A percentile compares a stretch with the other conserved stretches of the same genome.
phyloP scores from a whole-genome alignment of 768 basidiomycete species.

The Termitomyces sp. region DNA sequence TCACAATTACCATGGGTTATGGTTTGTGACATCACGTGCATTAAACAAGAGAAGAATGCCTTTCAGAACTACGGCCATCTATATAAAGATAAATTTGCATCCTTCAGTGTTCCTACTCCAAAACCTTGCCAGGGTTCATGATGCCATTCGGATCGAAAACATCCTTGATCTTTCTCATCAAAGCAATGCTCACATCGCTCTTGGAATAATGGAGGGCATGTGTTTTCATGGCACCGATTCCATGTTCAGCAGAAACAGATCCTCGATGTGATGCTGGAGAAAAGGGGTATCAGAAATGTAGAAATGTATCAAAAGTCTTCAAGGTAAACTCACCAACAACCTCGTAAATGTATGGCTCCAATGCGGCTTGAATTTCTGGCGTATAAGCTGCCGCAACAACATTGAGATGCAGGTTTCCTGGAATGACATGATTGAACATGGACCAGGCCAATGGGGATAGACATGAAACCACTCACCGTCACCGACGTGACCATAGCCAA shows the following conservation, averaged over 20 bases:
- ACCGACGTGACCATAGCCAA: constrained; percentile 96
- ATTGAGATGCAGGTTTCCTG: constrained; percentile 94
- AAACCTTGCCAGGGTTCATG: constrained; percentile 89
- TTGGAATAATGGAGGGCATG: constrained; percentile 89
- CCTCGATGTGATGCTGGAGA: constrained; percentile 68
- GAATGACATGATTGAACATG: background rate
- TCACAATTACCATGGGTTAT: constrained; percentile 30
- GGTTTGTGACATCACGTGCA: constrained; percentile 23
- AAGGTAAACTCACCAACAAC: constrained; percentile 59
- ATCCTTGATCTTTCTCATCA: constrained; percentile 89
- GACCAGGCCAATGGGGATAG: background rate
- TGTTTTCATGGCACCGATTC: constrained; percentile 94
- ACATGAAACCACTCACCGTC: constrained; percentile 60
- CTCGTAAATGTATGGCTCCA: constrained; percentile 96
- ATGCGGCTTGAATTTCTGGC: constrained; percentile 75
- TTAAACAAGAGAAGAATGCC: too few species aligned
- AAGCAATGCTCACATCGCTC: constrained; percentile 66
- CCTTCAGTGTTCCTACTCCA: constrained; percentile 30
- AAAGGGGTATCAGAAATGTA: background rate
- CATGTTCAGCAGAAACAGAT: constrained; percentile 96
- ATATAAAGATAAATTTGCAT: background rate
- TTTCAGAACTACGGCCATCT: background rate
- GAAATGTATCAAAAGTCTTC: background rate
- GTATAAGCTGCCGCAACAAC: constrained; percentile 80
- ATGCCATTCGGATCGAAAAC: constrained; percentile 89